These are phyloP conservation scores for Crotalaria pallida DNA, from an alignment of 306 rosid genomes.

Conservation along the genomic window DNA sequence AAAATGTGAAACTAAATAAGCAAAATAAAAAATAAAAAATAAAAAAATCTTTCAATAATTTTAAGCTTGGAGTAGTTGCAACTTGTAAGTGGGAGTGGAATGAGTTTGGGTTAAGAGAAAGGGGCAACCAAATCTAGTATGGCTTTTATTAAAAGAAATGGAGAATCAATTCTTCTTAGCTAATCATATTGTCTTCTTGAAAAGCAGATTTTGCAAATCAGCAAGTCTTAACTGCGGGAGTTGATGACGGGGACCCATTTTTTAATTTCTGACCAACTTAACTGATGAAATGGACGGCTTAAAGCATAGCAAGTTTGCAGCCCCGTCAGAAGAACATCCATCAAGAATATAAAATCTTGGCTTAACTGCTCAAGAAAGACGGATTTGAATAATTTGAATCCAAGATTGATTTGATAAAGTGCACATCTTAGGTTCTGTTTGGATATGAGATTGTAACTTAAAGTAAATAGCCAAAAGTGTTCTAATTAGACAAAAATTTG, in stretches of 20 bases:
- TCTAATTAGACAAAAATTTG: too few species aligned
- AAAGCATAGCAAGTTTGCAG: neutral
- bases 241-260: slow-evolving; percentile 13
- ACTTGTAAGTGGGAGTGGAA: slow-evolving; percentile 5
- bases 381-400: too few species aligned
- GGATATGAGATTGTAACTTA: too few species aligned
- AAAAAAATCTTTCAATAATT: neutral
- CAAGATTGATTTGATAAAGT: too few species aligned
- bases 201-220: slow-evolving; percentile 19
- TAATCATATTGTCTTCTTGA: slow-evolving; percentile 29
- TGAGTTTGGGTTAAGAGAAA: neutral
- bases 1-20: too few species aligned
- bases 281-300: neutral
- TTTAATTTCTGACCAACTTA: slow-evolving; percentile 13
- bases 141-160: slow-evolving; percentile 28
- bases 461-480: too few species aligned
- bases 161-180: slow-evolving; percentile 10
- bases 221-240: neutral
- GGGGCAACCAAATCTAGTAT: slow-evolving; percentile 17
- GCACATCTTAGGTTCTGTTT: too few species aligned
- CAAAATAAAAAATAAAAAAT: neutral
- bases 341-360: neutral
- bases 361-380: too few species aligned
- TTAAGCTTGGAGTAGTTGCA: neutral
- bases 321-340: neutral